Conservation (phyloP, 2,329 filamentous ascomycete genomes). For the Phialophora tarda region DNA sequence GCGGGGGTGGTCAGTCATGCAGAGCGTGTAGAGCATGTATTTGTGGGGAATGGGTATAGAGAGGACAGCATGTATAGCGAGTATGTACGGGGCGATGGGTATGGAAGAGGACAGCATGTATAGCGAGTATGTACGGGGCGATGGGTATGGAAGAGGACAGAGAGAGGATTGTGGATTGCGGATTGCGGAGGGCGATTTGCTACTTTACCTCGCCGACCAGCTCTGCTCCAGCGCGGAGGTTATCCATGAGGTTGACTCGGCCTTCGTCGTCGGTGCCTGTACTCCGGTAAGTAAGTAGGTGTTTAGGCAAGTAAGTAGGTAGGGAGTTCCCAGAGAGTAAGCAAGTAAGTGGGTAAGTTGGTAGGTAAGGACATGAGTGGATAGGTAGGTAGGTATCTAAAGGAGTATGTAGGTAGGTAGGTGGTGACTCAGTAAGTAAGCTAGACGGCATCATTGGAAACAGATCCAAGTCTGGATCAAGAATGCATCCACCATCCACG, state of each 20-base stretch:
- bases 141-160: not conserved
- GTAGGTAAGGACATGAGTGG: too few relatives aligned
- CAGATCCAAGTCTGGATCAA: not conserved
- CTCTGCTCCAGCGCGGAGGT: slow-evolving; percentile 57
- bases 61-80: not conserved
- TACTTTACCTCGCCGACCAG: slow-evolving; percentile 57
- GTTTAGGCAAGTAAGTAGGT: not conserved
- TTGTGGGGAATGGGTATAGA: too few relatives aligned
- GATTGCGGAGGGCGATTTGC: not conserved
- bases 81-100: not conserved
- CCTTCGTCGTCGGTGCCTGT: slow-evolving; percentile 59
- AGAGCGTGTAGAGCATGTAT: too few relatives aligned
- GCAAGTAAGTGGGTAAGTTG: not conserved
- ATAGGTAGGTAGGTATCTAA: too few relatives aligned
- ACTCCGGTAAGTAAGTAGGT: not conserved
- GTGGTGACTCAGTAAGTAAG: too few relatives aligned
- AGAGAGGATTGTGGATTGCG: too few relatives aligned
- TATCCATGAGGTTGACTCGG: slow-evolving; percentile 62
- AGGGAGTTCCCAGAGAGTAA: too few relatives aligned
- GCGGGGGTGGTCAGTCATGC: not conserved
- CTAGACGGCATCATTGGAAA: too few relatives aligned
- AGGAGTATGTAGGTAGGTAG: not conserved
- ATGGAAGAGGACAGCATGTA: too few relatives aligned
- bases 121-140: not conserved
- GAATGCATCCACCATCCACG: not conserved